These are phyloP conservation scores for Umbelopsis isabellina DNA, from an alignment of 192 early-diverging fungal genomes.

Conservation along the genomic window DNA sequence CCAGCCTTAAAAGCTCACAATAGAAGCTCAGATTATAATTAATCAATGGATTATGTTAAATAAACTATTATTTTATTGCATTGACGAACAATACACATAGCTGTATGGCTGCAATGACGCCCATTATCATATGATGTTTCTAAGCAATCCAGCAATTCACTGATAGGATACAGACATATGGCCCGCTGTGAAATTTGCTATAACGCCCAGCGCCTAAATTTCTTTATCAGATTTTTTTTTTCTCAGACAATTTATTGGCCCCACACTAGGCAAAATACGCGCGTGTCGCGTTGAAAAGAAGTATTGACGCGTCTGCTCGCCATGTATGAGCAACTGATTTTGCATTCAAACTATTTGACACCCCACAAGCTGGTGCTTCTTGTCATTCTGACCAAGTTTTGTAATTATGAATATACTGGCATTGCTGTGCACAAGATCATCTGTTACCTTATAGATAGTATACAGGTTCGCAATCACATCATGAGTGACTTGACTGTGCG, in stretches of 20 bases:
- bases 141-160: no score
- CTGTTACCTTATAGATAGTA: conserved; percentile 2
- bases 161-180: no score
- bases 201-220: no score
- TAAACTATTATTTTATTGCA: no score
- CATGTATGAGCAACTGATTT: conserved; percentile 14
- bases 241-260: background rate
- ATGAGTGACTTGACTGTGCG: background rate
- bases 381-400: conserved; percentile 18
- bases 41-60: no score
- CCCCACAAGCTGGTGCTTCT: conserved; percentile 7
- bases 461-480: background rate
- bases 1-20: no score
- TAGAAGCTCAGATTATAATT: no score
- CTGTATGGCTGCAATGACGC: no score
- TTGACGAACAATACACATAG: no score
- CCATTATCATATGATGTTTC: no score
- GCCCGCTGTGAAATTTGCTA: no score
- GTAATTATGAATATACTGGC: conserved; percentile 19
- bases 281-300: background rate
- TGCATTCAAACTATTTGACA: conserved; percentile 15
- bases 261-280: background rate
- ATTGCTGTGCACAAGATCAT: conserved; percentile 14
- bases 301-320: background rate
- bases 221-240: no score